Conservation (phyloP, 257 asterid genomes). For the Nicotiana tomentosiformis region DNA sequence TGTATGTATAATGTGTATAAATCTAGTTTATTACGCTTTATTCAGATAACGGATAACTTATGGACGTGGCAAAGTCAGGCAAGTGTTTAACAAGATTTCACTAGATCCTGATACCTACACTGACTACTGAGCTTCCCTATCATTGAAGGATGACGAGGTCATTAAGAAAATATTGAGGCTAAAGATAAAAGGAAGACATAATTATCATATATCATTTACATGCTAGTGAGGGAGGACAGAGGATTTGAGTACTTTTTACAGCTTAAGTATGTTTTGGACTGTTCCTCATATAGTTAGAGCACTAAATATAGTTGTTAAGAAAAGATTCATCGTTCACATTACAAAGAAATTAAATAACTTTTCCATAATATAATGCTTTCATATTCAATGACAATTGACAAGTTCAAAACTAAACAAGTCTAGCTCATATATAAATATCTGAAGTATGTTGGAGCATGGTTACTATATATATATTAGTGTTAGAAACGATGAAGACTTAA, state of each 20-base stretch:
- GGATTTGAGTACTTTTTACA: background rate
- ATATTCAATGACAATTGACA: background rate
- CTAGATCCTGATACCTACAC: slow-evolving; percentile 2
- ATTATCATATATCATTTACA: background rate
- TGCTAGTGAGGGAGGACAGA: background rate
- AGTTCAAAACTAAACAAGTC: background rate
- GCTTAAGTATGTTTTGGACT: background rate
- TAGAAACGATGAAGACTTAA: no score
- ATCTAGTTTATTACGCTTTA: background rate
- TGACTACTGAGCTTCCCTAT: background rate
- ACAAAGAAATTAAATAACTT: background rate
- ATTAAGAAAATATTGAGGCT: background rate
- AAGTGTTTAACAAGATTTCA: background rate
- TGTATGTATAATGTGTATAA: slow-evolving; percentile 30
- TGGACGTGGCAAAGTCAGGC: background rate
- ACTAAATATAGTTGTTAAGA: background rate
- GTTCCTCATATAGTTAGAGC: background rate
- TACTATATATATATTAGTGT: no score
- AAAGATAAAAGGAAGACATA: background rate
- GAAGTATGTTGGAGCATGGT: no score
- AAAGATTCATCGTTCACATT: background rate
- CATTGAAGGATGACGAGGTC: background rate
- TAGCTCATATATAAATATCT: background rate
- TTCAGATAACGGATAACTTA: background rate
- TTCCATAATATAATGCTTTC: background rate